Evolutionary conservation across 495 filamentous ascomycete genomes (phyloP).

Genomic region (Neurospora sp.): DNA sequence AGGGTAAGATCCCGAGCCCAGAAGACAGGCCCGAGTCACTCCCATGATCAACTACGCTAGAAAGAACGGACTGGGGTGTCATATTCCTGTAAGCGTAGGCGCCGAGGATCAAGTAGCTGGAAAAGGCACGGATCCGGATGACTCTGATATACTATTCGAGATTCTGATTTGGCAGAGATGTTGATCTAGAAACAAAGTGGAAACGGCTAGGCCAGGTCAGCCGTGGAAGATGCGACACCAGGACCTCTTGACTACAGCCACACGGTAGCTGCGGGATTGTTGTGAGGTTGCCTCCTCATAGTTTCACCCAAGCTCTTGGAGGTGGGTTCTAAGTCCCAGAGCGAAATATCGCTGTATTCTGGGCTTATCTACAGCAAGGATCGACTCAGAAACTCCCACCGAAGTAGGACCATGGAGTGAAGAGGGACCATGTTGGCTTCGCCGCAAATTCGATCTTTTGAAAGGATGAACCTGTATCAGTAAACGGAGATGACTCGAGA

Average conservation of each 20-base stretch:
- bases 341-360: background rate
- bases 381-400: background rate
- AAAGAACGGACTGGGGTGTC: background rate
- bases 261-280: background rate
- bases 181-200: conserved; percentile 1
- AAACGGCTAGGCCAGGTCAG: conserved; percentile 1
- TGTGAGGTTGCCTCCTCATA: background rate
- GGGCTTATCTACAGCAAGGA: background rate
- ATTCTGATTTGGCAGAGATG: conserved; percentile 4
- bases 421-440: too few relatives aligned
- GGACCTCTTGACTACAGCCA: background rate
- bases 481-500: conserved; percentile 1
- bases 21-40: background rate
- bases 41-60: background rate
- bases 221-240: background rate
- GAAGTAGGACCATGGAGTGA: background rate
- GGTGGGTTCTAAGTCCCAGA: background rate
- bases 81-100: background rate
- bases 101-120: background rate
- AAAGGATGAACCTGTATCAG: background rate
- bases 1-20: background rate
- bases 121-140: conserved; percentile 2
- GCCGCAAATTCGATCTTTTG: background rate
- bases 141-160: background rate
- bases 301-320: background rate